Percentiles rank a stretch among this genome's conserved stretches.
These are phyloP conservation scores for Cichorium intybus DNA, from an alignment of 140 eudicot species.

Conservation along the genomic window DNA sequence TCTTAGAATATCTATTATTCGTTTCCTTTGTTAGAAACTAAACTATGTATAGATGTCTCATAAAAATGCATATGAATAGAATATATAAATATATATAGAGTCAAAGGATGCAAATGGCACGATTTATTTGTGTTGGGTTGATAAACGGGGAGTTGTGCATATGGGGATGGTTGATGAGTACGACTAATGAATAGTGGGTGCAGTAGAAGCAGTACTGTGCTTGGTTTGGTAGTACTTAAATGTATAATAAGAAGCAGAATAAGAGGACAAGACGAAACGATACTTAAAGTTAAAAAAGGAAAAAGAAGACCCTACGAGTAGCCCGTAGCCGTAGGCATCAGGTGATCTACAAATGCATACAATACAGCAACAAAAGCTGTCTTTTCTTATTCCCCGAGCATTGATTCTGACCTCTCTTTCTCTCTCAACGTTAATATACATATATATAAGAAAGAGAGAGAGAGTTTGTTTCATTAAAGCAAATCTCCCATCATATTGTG, in stretches of 20 bases:
- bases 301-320: slow-evolving; percentile 2
- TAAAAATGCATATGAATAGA: no score
- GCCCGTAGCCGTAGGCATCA: slow-evolving; percentile 20
- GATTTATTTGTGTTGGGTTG: no score
- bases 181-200: slow-evolving; percentile 7
- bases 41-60: no score
- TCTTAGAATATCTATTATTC: no score
- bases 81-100: not conserved
- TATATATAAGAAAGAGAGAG: not conserved
- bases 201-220: slow-evolving; percentile 7
- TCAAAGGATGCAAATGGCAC: no score
- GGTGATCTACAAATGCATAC: slow-evolving; percentile 28
- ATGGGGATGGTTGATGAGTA: not conserved
- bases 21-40: no score
- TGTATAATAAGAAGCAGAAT: slow-evolving; percentile 16
- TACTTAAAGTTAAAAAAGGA: slow-evolving; percentile 6
- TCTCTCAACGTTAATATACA: not conserved
- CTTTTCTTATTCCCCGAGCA: slow-evolving; percentile 38
- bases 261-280: slow-evolving; percentile 28
- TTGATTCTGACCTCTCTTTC: slow-evolving; percentile 25
- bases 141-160: no score
- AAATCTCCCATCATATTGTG: slow-evolving; percentile 14
- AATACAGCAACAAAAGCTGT: slow-evolving; percentile 29
- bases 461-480: slow-evolving; percentile 4
- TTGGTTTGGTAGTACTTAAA: slow-evolving; percentile 21